phyloP scores from a whole-genome alignment of 768 basidiomycete species.

The Serendipita sp. region DNA sequence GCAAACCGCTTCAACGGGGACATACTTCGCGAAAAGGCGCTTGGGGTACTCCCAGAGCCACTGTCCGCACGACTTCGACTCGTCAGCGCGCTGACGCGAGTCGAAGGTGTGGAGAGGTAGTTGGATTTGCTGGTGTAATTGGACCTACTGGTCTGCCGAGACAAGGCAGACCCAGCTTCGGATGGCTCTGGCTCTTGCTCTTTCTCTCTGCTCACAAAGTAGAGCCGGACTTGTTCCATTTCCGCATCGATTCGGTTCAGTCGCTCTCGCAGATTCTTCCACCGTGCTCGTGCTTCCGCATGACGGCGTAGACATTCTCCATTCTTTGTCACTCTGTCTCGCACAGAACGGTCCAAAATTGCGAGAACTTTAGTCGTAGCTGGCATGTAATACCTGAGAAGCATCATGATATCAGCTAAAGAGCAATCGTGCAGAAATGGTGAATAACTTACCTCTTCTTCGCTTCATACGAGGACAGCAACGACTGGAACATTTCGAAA shows the following conservation, averaged over 20 bases:
- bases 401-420: too few relatives aligned
- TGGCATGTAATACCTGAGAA: slow-evolving; percentile 91
- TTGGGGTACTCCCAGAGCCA: slow-evolving; percentile 26
- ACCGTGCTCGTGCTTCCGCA: slow-evolving; percentile 76
- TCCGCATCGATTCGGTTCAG: slow-evolving; percentile 68
- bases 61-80: background rate
- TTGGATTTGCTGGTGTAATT: slow-evolving; percentile 24
- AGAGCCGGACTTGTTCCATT: slow-evolving; percentile 55
- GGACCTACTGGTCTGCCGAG: slow-evolving; percentile 27
- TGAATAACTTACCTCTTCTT: slow-evolving; percentile 11
- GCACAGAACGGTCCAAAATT: slow-evolving; percentile 88
- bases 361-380: slow-evolving; percentile 83
- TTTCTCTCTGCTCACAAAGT: slow-evolving; percentile 27
- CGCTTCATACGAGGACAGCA: slow-evolving; percentile 21
- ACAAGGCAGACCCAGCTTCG: slow-evolving; percentile 56
- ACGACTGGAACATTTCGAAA: slow-evolving; percentile 45
- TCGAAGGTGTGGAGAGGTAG: slow-evolving; percentile 1
- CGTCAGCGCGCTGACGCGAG: background rate
- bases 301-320: slow-evolving; percentile 85
- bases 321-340: slow-evolving; percentile 88
- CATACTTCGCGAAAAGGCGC: slow-evolving; percentile 55
- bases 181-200: slow-evolving; percentile 36
- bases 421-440: background rate
- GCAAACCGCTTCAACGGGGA: slow-evolving; percentile 53
- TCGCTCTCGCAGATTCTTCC: slow-evolving; percentile 65